Evolutionary conservation across 2,329 filamentous ascomycete species (phyloP).

Genomic region (Clonostachys chloroleuca): DNA sequence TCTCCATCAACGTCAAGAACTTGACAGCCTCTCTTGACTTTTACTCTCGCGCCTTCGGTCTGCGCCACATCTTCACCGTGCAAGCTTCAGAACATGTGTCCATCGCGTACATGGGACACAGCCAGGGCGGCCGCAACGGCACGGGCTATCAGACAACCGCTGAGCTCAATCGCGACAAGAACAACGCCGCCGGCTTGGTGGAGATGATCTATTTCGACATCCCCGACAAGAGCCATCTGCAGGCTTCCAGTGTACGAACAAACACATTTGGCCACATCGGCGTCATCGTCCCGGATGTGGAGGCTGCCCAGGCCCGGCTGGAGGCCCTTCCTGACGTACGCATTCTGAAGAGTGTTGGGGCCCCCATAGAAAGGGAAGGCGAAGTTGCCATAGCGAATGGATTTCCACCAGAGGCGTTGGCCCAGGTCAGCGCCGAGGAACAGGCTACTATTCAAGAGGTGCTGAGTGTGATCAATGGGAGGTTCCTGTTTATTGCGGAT

Average conservation of each 20-base stretch:
- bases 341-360: conserved; percentile 18
- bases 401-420: conserved; percentile 4
- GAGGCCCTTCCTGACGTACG: conserved; percentile 8
- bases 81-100: conserved; percentile 16
- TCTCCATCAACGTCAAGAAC: conserved; percentile 22
- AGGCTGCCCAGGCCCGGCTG: conserved; percentile 16
- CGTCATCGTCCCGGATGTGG: conserved; percentile 24
- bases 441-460: conserved; percentile 1
- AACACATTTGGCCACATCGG: conserved; percentile 27
- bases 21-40: conserved; percentile 19
- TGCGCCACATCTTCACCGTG: conserved; percentile 26
- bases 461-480: conserved; percentile 6
- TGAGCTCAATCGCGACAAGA: conserved; percentile 24
- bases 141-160: conserved; percentile 25
- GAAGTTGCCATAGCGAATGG: conserved; percentile 8
- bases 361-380: conserved; percentile 4
- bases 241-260: conserved; percentile 10
- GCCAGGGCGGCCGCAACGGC: conserved; percentile 28
- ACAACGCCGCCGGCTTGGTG: conserved; percentile 21
- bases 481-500: conserved; percentile 11
- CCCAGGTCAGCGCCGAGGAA: conserved; percentile 6
- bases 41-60: conserved; percentile 24
- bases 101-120: conserved; percentile 26
- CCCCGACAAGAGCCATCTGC: conserved; percentile 9
- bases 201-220: conserved; percentile 20